Evolutionary conservation across 129 eudicot species (phyloP), one percentile per base, ranked within the genome.

Genomic region (Mikania micrantha): DNA sequence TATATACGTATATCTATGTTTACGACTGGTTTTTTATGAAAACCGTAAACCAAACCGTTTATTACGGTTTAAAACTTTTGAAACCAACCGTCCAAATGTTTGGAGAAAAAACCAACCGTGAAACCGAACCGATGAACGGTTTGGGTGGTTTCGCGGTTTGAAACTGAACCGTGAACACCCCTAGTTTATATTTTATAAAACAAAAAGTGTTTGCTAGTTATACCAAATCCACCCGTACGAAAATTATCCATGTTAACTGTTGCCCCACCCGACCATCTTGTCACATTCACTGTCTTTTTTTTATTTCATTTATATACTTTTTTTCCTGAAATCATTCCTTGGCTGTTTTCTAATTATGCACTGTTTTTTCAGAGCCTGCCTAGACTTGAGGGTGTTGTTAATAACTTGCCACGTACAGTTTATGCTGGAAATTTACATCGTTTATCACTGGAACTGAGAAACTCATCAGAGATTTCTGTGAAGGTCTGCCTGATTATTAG

Each of bases 361-460:
- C 28, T 74, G 64, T 20, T 74, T 44, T 74, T 20, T 80, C 32
- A 93, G 99, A 74, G 83, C 72, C 60, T 82, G 70, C 99, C 96
- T 38, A 86, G 85, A 84, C 86, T 93, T 69, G 92, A 89, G 73
- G 96, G 96, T 61, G 42, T 56, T 67, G 65, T 93, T 74, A 80
- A 78, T 29, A 80, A 86, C 71, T 66, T 89, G 5, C 95, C 96
- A 17, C 67, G 64, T 74, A 81, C 85, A 67, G 84, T 87, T 64
- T 81, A 85, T 84, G 90, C 77, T 80, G 99, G 99, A 69, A 92
- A 84, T 68, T 72, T 93, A 65, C 95, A 82, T 4, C 82, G 77
- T 75, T 77, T 93, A 34, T 71, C 82, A 40, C 69, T 93, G 67
- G 95, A 88, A 71, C 82, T 93, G 83, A 79, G 75, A 69, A 93